Conservation (phyloP, 306 rosid genomes). For the Comarum palustre region DNA sequence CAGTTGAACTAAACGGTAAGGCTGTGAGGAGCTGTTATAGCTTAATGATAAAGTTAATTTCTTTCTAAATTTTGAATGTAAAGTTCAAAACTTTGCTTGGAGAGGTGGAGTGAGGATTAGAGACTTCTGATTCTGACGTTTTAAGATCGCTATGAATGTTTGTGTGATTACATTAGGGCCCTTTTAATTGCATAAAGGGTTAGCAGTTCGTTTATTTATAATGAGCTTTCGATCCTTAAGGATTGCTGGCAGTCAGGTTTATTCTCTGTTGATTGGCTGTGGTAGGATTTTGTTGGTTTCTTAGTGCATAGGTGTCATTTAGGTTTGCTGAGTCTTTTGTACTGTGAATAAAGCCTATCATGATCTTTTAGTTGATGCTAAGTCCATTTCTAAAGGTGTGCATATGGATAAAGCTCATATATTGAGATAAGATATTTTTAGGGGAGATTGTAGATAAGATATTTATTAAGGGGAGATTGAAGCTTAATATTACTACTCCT, state of each 20-base stretch:
- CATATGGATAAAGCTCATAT: neutral
- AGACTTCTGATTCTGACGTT: neutral
- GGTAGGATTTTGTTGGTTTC: neutral
- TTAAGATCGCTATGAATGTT: neutral
- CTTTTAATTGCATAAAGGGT: neutral
- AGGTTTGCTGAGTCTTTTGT: neutral
- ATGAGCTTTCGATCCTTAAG: neutral
- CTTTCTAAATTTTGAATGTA: neutral
- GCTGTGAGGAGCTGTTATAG: neutral
- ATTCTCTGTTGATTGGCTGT: neutral
- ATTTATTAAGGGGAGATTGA: too few species aligned
- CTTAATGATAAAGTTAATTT: neutral
- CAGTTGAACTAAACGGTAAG: neutral
- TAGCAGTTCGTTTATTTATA: neutral
- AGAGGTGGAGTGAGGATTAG: neutral
- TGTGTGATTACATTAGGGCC: neutral
- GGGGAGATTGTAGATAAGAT: too few species aligned
- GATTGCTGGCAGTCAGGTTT: neutral
- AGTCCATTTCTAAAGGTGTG: neutral
- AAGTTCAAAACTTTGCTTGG: neutral
- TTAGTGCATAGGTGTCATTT: neutral
- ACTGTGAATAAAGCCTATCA: neutral
- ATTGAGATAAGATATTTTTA: neutral
- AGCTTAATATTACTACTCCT: neutral
- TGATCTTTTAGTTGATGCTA: neutral